Conservation (phyloP, 768 basidiomycete genomes). For the Xerocomellus intermedius region DNA sequence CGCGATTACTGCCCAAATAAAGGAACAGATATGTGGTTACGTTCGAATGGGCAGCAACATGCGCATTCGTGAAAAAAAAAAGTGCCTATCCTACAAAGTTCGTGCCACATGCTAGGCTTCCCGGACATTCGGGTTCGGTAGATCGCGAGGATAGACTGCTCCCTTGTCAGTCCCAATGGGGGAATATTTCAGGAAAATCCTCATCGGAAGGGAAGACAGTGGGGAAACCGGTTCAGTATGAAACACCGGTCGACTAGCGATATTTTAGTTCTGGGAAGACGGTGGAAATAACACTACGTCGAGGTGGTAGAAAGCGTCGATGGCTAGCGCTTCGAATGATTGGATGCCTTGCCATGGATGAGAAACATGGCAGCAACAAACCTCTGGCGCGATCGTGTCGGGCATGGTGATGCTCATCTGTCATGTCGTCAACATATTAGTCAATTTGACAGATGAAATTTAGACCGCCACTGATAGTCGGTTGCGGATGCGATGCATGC, state of each 20-base stretch:
- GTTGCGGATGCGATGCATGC: background rate
- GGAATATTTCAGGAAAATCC: background rate
- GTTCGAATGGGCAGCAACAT: background rate
- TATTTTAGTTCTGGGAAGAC: slow-evolving; percentile 6
- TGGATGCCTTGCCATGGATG: background rate
- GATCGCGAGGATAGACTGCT: background rate
- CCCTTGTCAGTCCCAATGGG: background rate
- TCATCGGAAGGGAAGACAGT: background rate
- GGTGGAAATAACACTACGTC: background rate
- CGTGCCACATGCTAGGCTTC: background rate
- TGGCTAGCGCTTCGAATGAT: background rate
- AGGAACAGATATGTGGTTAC: background rate
- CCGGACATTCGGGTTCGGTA: background rate
- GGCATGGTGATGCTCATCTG: background rate
- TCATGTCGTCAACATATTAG: slow-evolving; percentile 7
- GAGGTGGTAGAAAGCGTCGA: slow-evolving; percentile 3
- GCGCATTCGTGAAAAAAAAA: background rate
- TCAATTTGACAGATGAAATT: slow-evolving; percentile 5
- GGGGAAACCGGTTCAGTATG: background rate
- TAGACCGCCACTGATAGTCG: slow-evolving; percentile 3
- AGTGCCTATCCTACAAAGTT: background rate
- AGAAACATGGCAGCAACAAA: background rate
- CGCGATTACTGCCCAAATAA: background rate
- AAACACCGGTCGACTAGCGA: background rate
- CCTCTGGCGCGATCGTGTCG: background rate